Conservation (phyloP, 164 flowering plant species). For the Magnolia changhungtana region DNA sequence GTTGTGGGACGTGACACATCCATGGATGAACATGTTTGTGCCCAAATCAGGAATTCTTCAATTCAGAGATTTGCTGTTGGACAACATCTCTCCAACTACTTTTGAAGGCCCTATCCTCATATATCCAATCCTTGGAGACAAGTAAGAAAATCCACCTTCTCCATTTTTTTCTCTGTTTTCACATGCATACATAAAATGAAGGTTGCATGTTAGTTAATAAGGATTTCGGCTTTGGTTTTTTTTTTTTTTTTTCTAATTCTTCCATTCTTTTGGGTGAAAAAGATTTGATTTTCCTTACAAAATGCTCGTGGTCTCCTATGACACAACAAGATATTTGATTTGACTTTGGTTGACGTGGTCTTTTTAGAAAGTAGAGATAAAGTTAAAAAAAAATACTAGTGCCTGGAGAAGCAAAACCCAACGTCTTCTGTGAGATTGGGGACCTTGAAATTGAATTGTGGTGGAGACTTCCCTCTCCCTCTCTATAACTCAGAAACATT, state of each 20-base stretch:
- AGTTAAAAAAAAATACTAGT: too few species aligned
- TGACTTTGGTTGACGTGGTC: neutral
- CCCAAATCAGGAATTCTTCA: conserved; percentile 31
- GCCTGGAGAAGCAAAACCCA: too few species aligned
- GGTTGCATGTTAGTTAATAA: neutral
- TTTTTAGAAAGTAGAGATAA: neutral
- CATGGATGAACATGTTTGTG: conserved; percentile 47
- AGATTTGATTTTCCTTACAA: too few species aligned
- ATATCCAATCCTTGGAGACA: conserved; percentile 35
- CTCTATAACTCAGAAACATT: too few species aligned
- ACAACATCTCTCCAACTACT: conserved; percentile 25
- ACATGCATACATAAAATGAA: neutral
- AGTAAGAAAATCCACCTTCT: conserved; percentile 18
- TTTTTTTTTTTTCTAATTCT: neutral
- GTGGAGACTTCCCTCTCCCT: too few species aligned
- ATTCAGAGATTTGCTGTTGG: conserved; percentile 30
- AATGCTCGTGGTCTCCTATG: too few species aligned
- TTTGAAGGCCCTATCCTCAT: conserved; percentile 35
- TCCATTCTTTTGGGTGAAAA: neutral
- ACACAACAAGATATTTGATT: neutral
- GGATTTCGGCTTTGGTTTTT: too few species aligned
- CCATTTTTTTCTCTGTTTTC: neutral
- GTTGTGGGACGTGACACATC: conserved; percentile 49
- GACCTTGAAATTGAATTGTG: too few species aligned
- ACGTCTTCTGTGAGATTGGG: too few species aligned